Evolutionary conservation across 306 rosid species (phyloP).

Genomic region (Dalbergia oliveri): DNA sequence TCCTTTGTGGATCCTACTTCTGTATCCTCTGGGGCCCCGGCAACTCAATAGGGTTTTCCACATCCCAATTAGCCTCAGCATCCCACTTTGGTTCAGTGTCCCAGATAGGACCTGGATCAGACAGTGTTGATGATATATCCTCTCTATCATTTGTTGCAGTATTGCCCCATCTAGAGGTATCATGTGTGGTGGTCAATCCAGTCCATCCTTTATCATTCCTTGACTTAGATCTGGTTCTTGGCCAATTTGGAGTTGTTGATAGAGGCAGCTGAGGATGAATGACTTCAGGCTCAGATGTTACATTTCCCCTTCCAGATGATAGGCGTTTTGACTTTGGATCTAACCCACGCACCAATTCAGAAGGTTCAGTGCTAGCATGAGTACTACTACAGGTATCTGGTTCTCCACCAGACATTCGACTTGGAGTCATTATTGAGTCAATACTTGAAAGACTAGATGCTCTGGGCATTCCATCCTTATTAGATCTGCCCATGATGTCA

Average conservation of each 20-base stretch:
- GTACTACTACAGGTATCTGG: slow-evolving; percentile 77
- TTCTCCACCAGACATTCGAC: slow-evolving; percentile 92
- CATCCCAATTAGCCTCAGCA: slow-evolving; percentile 82
- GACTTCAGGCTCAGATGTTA: slow-evolving; percentile 91
- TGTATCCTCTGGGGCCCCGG: slow-evolving; percentile 82
- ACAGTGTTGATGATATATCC: slow-evolving; percentile 93
- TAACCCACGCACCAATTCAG: slow-evolving; percentile 94
- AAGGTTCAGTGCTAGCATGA: slow-evolving; percentile 94
- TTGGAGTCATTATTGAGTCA: slow-evolving; percentile 97
- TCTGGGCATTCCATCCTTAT: slow-evolving; percentile 89
- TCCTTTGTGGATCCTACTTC: slow-evolving; percentile 70
- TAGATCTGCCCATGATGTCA: slow-evolving; percentile 88
- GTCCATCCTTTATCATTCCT: slow-evolving; percentile 93
- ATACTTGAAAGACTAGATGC: slow-evolving; percentile 99
- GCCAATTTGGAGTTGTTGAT: slow-evolving; percentile 97
- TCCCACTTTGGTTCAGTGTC: slow-evolving; percentile 99
- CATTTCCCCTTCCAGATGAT: slow-evolving; percentile 83
- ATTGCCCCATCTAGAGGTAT: slow-evolving; percentile 86
- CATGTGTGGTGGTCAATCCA: slow-evolving; percentile 86
- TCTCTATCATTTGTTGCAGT: slow-evolving; percentile 81
- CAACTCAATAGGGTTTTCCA: slow-evolving; percentile 90
- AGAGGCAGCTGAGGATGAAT: slow-evolving; percentile 92
- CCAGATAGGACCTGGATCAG: slow-evolving; percentile 99
- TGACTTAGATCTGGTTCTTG: slow-evolving; percentile 95
- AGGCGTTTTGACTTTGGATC: slow-evolving; percentile 94